phyloP scores from a whole-genome alignment of 441 rosid genomes.

The Pelargonium fulgidum region DNA sequence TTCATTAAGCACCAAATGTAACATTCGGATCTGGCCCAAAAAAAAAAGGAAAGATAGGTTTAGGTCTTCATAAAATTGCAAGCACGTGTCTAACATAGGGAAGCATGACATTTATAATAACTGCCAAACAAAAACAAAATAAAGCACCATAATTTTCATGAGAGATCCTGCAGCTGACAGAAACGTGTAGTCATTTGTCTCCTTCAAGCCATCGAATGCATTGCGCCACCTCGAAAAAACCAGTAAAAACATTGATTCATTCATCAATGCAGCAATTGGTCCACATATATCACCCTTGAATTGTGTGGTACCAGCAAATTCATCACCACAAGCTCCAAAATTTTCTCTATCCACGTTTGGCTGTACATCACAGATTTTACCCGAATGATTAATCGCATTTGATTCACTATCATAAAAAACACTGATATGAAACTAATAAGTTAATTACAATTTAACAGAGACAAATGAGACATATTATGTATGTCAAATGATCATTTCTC shows the following conservation, averaged over 20 bases:
- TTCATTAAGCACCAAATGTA: constrained; percentile 67
- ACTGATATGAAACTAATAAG: constrained; percentile 8
- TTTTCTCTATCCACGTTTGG: constrained; percentile 32
- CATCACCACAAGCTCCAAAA: constrained; percentile 27
- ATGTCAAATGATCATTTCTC: constrained; percentile 29
- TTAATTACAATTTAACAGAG: constrained; percentile 13
- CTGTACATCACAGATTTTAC: constrained; percentile 32
- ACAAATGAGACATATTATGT: not conserved
- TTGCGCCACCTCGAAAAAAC: constrained; percentile 78
- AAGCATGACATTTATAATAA: not conserved
- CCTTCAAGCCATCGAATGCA: constrained; percentile 82
- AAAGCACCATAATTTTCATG: constrained; percentile 70
- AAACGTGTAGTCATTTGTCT: constrained; percentile 75
- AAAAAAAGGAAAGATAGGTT: constrained; percentile 1
- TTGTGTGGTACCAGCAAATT: constrained; percentile 37
- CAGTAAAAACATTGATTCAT: constrained; percentile 82
- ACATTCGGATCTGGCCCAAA: constrained; percentile 57
- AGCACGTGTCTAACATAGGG: not conserved
- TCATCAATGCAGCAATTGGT: constrained; percentile 86
- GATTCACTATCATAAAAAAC: not conserved
- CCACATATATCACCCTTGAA: constrained; percentile 81
- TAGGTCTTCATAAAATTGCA: not conserved
- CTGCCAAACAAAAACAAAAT: not conserved
- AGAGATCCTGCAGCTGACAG: constrained; percentile 78
- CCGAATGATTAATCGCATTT: constrained; percentile 11